phyloP scores from a whole-genome alignment of 306 rosid species.

The Quercus berberidifolia region DNA sequence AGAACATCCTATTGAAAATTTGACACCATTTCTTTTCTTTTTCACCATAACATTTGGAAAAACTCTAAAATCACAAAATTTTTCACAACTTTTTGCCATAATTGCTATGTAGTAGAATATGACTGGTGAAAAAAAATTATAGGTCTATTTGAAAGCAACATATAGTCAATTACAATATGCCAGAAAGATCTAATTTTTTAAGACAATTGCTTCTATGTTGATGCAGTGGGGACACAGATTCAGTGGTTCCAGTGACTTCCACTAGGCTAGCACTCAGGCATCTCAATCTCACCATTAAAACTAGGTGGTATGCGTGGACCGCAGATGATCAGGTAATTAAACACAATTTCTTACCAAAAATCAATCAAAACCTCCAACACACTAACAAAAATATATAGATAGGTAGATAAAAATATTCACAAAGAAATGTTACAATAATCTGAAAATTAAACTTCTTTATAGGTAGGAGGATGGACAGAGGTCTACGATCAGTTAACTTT shows the following conservation, averaged over 20 bases:
- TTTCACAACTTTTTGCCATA: no score
- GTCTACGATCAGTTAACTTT: conserved; percentile 69
- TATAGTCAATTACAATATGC: no score
- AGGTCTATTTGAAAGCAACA: neutral
- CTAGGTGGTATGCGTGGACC: conserved; percentile 86
- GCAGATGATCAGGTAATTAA: conserved; percentile 49
- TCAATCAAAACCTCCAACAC: neutral
- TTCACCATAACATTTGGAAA: neutral
- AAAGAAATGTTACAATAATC: neutral
- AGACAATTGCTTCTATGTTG: neutral
- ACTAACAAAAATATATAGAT: neutral
- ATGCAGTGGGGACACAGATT: conserved; percentile 88
- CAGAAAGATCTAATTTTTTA: neutral
- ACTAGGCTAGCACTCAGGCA: conserved; percentile 67
- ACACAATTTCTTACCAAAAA: neutral
- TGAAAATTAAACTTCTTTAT: neutral
- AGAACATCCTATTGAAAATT: neutral
- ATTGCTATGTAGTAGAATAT: no score
- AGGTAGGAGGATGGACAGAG: conserved; percentile 96
- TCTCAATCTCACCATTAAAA: conserved; percentile 62
- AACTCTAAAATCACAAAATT: no score
- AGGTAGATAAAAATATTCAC: neutral
- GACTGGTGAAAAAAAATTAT: no score
- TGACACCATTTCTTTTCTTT: neutral
- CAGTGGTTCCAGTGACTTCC: conserved; percentile 85